These are phyloP conservation scores for Calonectria multiphialidica DNA, from an alignment of 2,329 filamentous ascomycete genomes.

Conservation along the genomic window DNA sequence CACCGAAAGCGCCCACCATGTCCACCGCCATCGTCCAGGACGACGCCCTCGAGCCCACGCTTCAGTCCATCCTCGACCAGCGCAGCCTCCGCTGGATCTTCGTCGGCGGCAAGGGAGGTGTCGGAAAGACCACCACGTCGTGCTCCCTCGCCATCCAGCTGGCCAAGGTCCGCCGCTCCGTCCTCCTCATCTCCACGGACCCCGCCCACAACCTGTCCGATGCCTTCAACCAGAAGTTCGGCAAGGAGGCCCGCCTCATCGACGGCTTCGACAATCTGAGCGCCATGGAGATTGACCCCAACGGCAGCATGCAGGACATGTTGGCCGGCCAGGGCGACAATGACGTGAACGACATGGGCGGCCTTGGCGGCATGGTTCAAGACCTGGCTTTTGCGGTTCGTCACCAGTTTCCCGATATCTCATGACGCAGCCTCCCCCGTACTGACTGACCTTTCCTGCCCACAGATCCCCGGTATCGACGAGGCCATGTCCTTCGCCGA, in stretches of 20 bases:
- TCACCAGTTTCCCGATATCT: constrained; percentile 27
- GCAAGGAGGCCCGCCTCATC: constrained; percentile 94
- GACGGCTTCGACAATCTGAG: constrained; percentile 94
- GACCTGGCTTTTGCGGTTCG: constrained; percentile 94
- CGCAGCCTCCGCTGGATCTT: constrained; percentile 98
- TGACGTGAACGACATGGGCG: constrained; percentile 75
- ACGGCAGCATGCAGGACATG: constrained; percentile 96
- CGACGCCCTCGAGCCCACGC: constrained; percentile 88
- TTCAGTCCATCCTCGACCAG: constrained; percentile 95
- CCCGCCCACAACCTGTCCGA: constrained; percentile 98
- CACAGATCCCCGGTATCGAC: constrained; percentile 94
- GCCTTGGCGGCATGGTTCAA: constrained; percentile 97
- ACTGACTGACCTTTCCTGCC: constrained; percentile 1
- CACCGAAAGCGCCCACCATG: constrained; percentile 44
- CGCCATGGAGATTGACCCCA: constrained; percentile 99
- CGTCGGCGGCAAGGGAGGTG: constrained; percentile 97
- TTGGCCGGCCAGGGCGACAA: constrained; percentile 82
- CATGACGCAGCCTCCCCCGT: background rate
- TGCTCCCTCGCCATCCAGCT: constrained; percentile 99
- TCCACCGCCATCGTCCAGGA: constrained; percentile 62
- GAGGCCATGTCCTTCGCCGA: constrained; percentile 99
- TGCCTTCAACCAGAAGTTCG: constrained; percentile 98
- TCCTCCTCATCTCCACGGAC: constrained; percentile 97
- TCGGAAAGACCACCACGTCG: constrained; percentile 99
- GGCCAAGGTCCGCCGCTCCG: constrained; percentile 92